These are phyloP conservation scores for Coelastrella sp. DNA, from an alignment of 139 green algal species.

Conservation along the genomic window DNA sequence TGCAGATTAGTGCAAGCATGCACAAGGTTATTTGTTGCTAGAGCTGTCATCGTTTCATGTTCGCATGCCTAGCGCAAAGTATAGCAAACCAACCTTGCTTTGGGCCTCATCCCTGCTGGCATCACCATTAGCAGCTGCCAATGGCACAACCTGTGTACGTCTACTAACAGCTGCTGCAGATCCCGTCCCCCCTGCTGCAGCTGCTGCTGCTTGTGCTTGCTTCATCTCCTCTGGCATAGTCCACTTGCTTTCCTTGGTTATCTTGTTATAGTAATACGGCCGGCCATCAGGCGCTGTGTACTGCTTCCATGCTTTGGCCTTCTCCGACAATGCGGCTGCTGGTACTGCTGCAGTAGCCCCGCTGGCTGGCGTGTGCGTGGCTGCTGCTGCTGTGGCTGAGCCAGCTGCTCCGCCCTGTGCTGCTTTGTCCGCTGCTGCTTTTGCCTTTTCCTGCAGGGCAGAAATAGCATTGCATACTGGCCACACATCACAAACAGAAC, in stretches of 20 bases:
- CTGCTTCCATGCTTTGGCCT: conserved; percentile 81
- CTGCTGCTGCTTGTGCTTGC: conserved; percentile 39
- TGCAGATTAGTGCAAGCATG: too few species aligned
- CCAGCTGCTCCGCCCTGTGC: conserved; percentile 20
- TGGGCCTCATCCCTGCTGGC: not conserved
- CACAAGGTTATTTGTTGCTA: too few species aligned
- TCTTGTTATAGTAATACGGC: conserved; percentile 94
- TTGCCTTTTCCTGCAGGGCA: conserved; percentile 20
- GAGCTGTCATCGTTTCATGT: too few species aligned
- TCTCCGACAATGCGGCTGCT: not conserved
- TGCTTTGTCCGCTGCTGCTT: conserved; percentile 32
- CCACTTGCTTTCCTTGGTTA: conserved; percentile 87
- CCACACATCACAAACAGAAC: too few species aligned
- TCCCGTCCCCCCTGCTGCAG: not conserved
- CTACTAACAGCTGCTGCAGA: not conserved
- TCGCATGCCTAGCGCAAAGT: too few species aligned
- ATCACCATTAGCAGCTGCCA: not conserved
- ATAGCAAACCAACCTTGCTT: not conserved
- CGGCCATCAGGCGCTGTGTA: conserved; percentile 91
- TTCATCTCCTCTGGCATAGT: conserved; percentile 91
- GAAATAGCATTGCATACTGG: too few species aligned
- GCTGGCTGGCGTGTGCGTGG: not conserved
- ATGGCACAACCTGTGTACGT: not conserved
- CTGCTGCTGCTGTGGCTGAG: conserved; percentile 32
- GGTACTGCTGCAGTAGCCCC: conserved; percentile 25